phyloP scores from a whole-genome alignment of 164 flowering plant species.

The Dillenia suffruticosa region DNA sequence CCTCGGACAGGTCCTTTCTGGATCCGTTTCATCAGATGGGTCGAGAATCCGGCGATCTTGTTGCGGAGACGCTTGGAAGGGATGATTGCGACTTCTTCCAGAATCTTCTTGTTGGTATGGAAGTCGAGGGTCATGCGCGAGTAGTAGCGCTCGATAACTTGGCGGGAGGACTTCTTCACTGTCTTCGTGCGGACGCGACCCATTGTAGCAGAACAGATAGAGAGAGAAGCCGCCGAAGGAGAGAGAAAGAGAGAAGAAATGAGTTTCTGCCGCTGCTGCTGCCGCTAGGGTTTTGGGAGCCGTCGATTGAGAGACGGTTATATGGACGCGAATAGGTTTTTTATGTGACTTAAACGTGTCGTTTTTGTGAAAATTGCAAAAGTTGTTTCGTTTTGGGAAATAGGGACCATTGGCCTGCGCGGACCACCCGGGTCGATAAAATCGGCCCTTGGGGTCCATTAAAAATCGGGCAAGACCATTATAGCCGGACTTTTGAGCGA shows the following conservation, averaged over 20 bases:
- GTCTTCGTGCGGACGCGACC: slow-evolving; percentile 80
- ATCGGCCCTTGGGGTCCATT: too few relatives aligned
- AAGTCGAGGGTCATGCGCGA: slow-evolving; percentile 73
- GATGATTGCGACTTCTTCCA: slow-evolving; percentile 73
- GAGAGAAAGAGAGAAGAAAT: too few relatives aligned
- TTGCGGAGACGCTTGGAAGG: slow-evolving; percentile 74
- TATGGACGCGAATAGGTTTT: too few relatives aligned
- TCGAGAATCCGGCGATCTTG: slow-evolving; percentile 79
- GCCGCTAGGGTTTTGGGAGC: too few relatives aligned
- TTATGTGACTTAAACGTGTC: too few relatives aligned
- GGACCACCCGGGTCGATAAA: too few relatives aligned
- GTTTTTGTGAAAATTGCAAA: too few relatives aligned
- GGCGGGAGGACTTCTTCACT: slow-evolving; percentile 75
- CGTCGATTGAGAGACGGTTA: too few relatives aligned
- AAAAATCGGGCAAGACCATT: too few relatives aligned
- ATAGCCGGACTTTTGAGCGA: too few relatives aligned
- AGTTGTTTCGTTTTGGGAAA: not conserved
- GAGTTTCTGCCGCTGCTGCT: too few relatives aligned
- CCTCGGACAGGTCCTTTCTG: slow-evolving; percentile 75
- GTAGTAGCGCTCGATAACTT: slow-evolving; percentile 70
- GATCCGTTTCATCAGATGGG: slow-evolving; percentile 76
- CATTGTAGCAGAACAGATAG: slow-evolving; percentile 23
- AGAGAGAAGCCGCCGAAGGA: not conserved
- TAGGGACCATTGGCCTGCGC: not conserved
- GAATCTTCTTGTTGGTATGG: slow-evolving; percentile 77